Evolutionary conservation across 352 stramenopile genomes (phyloP).

Genomic region (Pythium sp.): DNA sequence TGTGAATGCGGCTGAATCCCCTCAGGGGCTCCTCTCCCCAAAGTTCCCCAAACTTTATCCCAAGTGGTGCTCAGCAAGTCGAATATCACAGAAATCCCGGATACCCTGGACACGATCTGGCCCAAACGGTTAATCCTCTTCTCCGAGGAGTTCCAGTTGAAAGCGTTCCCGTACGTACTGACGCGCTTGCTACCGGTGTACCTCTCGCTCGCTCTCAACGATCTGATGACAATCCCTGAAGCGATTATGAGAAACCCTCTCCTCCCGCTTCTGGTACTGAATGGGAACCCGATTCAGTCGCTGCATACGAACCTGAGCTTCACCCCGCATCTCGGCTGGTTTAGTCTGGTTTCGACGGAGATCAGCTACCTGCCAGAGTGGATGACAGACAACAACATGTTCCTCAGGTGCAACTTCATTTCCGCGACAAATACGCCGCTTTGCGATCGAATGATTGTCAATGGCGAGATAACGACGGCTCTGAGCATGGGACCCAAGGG

Average conservation of each 20-base stretch:
- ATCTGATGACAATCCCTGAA: not conserved
- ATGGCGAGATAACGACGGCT: not conserved
- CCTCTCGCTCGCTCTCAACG: conserved; percentile 10
- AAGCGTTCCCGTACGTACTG: not conserved
- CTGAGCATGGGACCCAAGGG: no score
- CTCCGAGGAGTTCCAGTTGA: conserved; percentile 3
- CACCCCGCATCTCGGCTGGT: not conserved
- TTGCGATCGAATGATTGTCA: conserved; percentile 1
- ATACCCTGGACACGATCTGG: conserved; percentile 11
- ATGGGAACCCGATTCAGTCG: conserved; percentile 15
- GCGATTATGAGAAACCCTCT: not conserved
- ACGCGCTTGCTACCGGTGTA: not conserved
- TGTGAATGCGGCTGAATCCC: conserved; percentile 12
- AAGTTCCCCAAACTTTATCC: conserved; percentile 10
- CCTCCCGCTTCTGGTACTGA: conserved; percentile 8
- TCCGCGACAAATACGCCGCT: not conserved
- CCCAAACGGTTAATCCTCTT: not conserved
- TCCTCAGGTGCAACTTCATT: not conserved
- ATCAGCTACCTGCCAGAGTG: not conserved
- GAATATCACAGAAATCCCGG: conserved; percentile 8
- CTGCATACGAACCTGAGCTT: not conserved
- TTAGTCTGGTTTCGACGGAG: not conserved
- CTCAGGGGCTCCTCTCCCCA: conserved; percentile 2
- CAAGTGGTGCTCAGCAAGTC: conserved; percentile 10
- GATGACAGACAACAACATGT: not conserved